phyloP scores from a whole-genome alignment of 495 filamentous ascomycete genomes.

The Coniosporium apollinis region DNA sequence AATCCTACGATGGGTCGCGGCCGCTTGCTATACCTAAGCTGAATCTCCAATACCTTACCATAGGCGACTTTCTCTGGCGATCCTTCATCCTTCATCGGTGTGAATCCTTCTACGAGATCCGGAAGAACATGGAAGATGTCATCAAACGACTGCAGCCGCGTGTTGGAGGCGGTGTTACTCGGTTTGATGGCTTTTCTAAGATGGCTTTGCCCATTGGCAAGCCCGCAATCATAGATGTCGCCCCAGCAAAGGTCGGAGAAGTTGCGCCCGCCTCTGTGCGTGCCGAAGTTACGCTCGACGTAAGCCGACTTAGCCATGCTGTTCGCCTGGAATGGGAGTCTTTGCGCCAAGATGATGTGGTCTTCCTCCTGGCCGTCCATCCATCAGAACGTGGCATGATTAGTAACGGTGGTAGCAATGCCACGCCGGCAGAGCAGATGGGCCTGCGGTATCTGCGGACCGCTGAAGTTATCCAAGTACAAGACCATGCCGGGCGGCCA shows the following conservation, averaged over 20 bases:
- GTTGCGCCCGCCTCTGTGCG: constrained; percentile 69
- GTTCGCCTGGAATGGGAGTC: constrained; percentile 82
- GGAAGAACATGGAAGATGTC: constrained; percentile 72
- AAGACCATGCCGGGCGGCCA: constrained; percentile 72
- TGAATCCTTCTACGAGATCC: constrained; percentile 87
- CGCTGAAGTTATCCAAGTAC: constrained; percentile 72
- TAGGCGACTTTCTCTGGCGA: constrained; percentile 91
- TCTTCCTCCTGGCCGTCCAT: constrained; percentile 70
- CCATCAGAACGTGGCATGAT: constrained; percentile 34
- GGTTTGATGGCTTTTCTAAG: constrained; percentile 72
- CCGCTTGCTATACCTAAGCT: constrained; percentile 87
- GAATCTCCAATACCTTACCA: constrained; percentile 86
- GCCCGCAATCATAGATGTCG: constrained; percentile 75
- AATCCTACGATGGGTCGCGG: constrained; percentile 73
- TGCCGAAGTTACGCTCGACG: constrained; percentile 78
- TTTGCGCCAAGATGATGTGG: constrained; percentile 71
- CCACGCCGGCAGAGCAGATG: constrained; percentile 37
- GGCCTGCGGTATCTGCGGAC: constrained; percentile 59
- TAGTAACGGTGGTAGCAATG: constrained; percentile 34
- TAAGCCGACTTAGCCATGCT: constrained; percentile 55
- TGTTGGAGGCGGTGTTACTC: constrained; percentile 40
- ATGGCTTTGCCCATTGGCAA: constrained; percentile 82
- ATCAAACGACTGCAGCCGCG: constrained; percentile 67
- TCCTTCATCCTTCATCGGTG: constrained; percentile 77
- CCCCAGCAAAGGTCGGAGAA: constrained; percentile 70